Evolutionary conservation across 768 basidiomycete species (phyloP).

Genomic region (Panellus pusillus): DNA sequence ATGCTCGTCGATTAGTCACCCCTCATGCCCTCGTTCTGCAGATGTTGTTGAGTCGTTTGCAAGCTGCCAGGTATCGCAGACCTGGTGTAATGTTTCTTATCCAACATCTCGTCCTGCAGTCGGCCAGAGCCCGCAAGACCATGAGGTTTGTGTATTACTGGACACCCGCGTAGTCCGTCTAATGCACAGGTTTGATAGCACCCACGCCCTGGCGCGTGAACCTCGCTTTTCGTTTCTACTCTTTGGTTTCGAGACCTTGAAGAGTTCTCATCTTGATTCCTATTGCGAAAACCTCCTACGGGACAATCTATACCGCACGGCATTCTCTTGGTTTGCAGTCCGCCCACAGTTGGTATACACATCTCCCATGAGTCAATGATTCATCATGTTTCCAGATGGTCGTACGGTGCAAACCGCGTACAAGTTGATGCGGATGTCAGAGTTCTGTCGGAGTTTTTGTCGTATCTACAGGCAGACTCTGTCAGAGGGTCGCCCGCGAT

Average conservation of each 20-base stretch:
- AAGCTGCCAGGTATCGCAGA: slow-evolving; percentile 88
- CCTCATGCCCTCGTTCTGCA: slow-evolving; percentile 86
- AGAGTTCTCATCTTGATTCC: slow-evolving; percentile 83
- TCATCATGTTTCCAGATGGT: slow-evolving; percentile 65
- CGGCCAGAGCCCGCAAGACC: slow-evolving; percentile 62
- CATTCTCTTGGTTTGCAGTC: slow-evolving; percentile 91
- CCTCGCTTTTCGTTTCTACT: slow-evolving; percentile 86
- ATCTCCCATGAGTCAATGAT: background rate
- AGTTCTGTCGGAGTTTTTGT: slow-evolving; percentile 80
- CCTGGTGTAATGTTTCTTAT: slow-evolving; percentile 84
- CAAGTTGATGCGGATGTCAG: slow-evolving; percentile 90
- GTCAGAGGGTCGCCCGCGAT: slow-evolving; percentile 58
- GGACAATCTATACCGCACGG: slow-evolving; percentile 72
- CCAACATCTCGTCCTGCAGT: slow-evolving; percentile 81
- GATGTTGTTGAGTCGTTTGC: slow-evolving; percentile 88
- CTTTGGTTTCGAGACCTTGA: slow-evolving; percentile 90
- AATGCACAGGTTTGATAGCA: slow-evolving; percentile 46
- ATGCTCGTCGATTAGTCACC: slow-evolving; percentile 73
- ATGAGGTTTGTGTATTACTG: slow-evolving; percentile 63
- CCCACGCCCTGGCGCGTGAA: slow-evolving; percentile 90
- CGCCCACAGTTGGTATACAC: slow-evolving; percentile 75
- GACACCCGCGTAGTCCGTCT: background rate
- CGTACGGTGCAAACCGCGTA: slow-evolving; percentile 90
- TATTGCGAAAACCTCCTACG: slow-evolving; percentile 77
- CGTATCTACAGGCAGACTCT: slow-evolving; percentile 72